Conservation (phyloP, 2,329 filamentous ascomycete genomes). For the Ustilaginoidea virens region DNA sequence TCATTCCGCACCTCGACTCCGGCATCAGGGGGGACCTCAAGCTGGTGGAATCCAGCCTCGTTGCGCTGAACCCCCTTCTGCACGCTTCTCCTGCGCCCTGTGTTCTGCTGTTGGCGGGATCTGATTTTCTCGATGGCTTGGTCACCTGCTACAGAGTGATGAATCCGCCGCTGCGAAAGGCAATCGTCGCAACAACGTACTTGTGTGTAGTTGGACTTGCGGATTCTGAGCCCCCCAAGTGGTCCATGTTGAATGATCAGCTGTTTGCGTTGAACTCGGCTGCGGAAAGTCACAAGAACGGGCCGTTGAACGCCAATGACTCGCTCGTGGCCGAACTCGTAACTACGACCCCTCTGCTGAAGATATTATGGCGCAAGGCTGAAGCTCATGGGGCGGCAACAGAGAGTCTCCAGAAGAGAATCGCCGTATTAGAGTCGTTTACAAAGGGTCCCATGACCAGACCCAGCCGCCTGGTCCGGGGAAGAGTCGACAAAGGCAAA, state of each 20-base stretch:
- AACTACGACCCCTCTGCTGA: slow-evolving; percentile 62
- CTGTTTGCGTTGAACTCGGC: slow-evolving; percentile 65
- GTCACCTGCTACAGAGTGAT: slow-evolving; percentile 48
- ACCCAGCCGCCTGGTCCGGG: slow-evolving; percentile 32
- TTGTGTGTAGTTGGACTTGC: slow-evolving; percentile 59
- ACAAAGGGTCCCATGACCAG: slow-evolving; percentile 37
- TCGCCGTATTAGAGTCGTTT: slow-evolving; percentile 44
- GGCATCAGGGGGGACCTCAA: slow-evolving; percentile 40
- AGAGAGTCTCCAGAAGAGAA: slow-evolving; percentile 41
- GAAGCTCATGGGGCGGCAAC: slow-evolving; percentile 33
- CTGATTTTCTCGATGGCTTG: slow-evolving; percentile 73
- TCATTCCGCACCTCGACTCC: slow-evolving; percentile 48
- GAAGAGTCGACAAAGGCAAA: slow-evolving; percentile 54
- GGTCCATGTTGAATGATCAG: slow-evolving; percentile 66
- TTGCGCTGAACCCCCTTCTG: slow-evolving; percentile 46
- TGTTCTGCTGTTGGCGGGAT: slow-evolving; percentile 61
- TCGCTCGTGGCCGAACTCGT: slow-evolving; percentile 72
- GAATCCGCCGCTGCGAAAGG: slow-evolving; percentile 46
- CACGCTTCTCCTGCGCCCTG: slow-evolving; percentile 42
- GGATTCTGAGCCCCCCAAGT: slow-evolving; percentile 49
- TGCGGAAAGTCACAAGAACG: slow-evolving; percentile 46
- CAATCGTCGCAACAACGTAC: slow-evolving; percentile 59
- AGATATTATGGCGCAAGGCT: slow-evolving; percentile 40
- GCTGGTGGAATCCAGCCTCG: slow-evolving; percentile 37
- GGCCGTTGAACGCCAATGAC: slow-evolving; percentile 41